Conservation (phyloP, 495 filamentous ascomycete species). For the Endocarpon pusillum region DNA sequence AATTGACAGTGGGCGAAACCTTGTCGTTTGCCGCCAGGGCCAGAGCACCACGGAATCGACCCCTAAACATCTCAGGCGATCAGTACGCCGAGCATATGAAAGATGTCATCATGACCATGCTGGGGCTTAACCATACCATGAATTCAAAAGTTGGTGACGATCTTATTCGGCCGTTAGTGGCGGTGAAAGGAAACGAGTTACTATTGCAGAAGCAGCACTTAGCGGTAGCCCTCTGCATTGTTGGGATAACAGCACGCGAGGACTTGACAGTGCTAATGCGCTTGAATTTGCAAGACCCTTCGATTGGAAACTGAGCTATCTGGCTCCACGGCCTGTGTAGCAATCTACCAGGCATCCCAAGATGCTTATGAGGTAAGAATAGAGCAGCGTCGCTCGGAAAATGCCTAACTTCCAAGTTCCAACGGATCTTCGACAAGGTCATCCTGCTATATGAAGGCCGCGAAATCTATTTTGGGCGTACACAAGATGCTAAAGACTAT, state of each 20-base stretch:
- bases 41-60: slow-evolving; percentile 43
- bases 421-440: slow-evolving; percentile 51
- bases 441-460: slow-evolving; percentile 66
- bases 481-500: slow-evolving; percentile 44
- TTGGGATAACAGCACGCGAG: slow-evolving; percentile 76
- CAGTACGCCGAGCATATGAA: slow-evolving; percentile 47
- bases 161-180: slow-evolving; percentile 65
- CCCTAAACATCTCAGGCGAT: slow-evolving; percentile 10
- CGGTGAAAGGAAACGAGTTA: slow-evolving; percentile 70
- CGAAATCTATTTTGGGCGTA: slow-evolving; percentile 64
- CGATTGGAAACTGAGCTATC: slow-evolving; percentile 47
- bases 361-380: slow-evolving; percentile 41
- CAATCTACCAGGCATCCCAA: slow-evolving; percentile 73
- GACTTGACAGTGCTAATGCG: slow-evolving; percentile 64
- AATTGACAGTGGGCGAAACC: slow-evolving; percentile 63
- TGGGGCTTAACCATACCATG: slow-evolving; percentile 57
- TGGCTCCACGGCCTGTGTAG: slow-evolving; percentile 50
- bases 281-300: slow-evolving; percentile 63
- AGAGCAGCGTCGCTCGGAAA: slow-evolving; percentile 1
- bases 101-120: slow-evolving; percentile 65
- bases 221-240: slow-evolving; percentile 53
- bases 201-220: slow-evolving; percentile 55
- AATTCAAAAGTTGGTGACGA: slow-evolving; percentile 70
- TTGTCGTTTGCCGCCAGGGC: slow-evolving; percentile 59
- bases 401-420: slow-evolving; percentile 2